Percentiles rank a stretch among this genome's conserved stretches.
These are phyloP conservation scores for Aspergillus kassunensis DNA, from an alignment of 495 filamentous ascomycete genomes.

Conservation along the genomic window DNA sequence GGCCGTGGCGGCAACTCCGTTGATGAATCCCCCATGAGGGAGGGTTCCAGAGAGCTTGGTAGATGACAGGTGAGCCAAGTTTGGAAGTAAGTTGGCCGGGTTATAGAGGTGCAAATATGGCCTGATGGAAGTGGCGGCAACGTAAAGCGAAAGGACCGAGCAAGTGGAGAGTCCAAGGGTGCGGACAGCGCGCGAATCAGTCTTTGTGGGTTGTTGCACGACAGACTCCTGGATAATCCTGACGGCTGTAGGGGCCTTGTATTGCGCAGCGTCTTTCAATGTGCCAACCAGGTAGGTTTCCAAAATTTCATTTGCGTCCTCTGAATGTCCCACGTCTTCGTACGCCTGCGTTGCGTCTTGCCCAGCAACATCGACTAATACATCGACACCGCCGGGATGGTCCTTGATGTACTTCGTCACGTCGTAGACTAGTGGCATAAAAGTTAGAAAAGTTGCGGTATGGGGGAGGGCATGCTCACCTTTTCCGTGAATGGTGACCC, in stretches of 20 bases:
- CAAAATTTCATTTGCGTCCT: slow-evolving; percentile 38
- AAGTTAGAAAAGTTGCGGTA: not conserved
- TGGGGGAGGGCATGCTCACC: slow-evolving; percentile 21
- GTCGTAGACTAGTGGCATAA: slow-evolving; percentile 39
- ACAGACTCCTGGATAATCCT: not conserved
- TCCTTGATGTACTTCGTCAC: slow-evolving; percentile 48
- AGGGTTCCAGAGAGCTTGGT: too few species aligned
- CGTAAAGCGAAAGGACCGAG: not conserved
- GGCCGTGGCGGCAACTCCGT: too few species aligned
- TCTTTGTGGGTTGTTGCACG: not conserved
- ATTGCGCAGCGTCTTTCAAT: too few species aligned
- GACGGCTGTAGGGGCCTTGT: too few species aligned
- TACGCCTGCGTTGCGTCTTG: slow-evolving; percentile 49
- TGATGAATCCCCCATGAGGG: too few species aligned
- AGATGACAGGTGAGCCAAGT: slow-evolving; percentile 17
- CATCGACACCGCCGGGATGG: slow-evolving; percentile 49
- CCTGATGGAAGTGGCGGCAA: not conserved
- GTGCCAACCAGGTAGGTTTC: slow-evolving; percentile 19
- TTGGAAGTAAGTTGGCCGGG: slow-evolving; percentile 35
- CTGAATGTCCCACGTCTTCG: slow-evolving; percentile 52
- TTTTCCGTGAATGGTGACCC: slow-evolving; percentile 47
- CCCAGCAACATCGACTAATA: slow-evolving; percentile 48
- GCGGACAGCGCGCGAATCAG: not conserved
- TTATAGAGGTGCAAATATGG: slow-evolving; percentile 2
- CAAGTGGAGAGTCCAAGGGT: not conserved